Conservation (phyloP, 176 grass and related monocot species). For the bread wheat (Triticum aestivum) region IWGSC_CS_RefSeq_v2.1 NC_057797.1:683103090-683103589, state of each 20-base stretch:
- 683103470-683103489: conserved; percentile 73
- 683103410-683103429: neutral
- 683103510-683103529: conserved; percentile 77
- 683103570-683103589: conserved; percentile 73
- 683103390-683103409: neutral
- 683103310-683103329: neutral
- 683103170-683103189: too few species aligned
- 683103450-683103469: conserved; percentile 5
- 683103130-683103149: too few species aligned
- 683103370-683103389: neutral
- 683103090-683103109: conserved; percentile 2
- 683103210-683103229: too few species aligned
- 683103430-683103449: neutral
- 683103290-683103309: neutral
- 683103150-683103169: too few species aligned
- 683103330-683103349: neutral
- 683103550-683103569: conserved; percentile 57
- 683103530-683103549: conserved; percentile 45
- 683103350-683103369: neutral
- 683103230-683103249: too few species aligned
- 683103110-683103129: too few species aligned
- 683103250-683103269: neutral
- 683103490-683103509: conserved; percentile 95
- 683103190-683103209: too few species aligned
- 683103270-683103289: neutral